Conservation (phyloP, 306 rosid species). For the Pyrus pyrifolia region DNA sequence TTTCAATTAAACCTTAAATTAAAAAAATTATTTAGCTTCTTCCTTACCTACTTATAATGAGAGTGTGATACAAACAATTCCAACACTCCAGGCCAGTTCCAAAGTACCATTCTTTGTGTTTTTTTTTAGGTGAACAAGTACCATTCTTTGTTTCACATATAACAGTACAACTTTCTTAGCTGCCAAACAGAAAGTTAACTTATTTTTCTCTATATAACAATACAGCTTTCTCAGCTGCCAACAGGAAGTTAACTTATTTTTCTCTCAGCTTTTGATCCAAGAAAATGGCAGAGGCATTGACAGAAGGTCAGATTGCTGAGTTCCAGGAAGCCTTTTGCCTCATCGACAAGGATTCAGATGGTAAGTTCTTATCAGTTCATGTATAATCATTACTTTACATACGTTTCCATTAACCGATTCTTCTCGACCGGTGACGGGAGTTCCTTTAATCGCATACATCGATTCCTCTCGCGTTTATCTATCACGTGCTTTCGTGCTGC, state of each 20-base stretch:
- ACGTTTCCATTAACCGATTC: background rate
- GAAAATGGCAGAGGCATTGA: conserved; percentile 34
- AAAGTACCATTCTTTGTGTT: background rate
- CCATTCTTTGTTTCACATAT: background rate
- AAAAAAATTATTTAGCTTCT: background rate
- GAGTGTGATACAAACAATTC: background rate
- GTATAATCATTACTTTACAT: background rate
- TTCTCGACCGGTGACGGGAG: background rate
- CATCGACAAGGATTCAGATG: conserved; percentile 43
- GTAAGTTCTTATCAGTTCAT: conserved; percentile 11
- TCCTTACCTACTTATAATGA: background rate
- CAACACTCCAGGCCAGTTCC: background rate
- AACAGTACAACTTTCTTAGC: background rate
- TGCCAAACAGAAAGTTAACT: background rate
- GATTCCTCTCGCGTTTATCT: background rate
- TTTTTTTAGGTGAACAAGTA: too few relatives aligned
- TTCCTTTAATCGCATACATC: background rate
- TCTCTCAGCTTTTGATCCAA: background rate
- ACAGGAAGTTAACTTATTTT: background rate
- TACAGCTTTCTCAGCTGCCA: background rate
- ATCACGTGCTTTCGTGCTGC: background rate
- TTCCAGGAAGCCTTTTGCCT: conserved; percentile 47
- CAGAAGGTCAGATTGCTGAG: conserved; percentile 39
- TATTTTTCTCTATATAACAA: background rate
- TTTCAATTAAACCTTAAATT: background rate